A percentile compares a stretch with the other conserved stretches of the same genome.
Evolutionary conservation across 2,329 filamentous ascomycete species (phyloP).

Genomic region (Fonsecaea multimorphosa): DNA sequence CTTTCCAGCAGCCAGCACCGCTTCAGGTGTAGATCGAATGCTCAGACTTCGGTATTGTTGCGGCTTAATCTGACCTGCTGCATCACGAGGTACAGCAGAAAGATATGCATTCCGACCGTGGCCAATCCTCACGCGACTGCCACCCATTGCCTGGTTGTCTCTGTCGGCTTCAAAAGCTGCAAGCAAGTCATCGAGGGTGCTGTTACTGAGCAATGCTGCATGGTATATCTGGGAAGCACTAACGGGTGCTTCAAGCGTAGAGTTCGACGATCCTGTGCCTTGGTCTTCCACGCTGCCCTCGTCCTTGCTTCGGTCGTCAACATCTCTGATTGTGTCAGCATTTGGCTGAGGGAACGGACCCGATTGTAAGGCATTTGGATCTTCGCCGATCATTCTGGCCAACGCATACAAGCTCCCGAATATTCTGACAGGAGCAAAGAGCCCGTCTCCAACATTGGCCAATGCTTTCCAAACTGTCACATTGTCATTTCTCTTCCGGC

Average conservation of each 20-base stretch:
- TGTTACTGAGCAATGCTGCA: constrained; percentile 28
- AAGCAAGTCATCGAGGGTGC: constrained; percentile 31
- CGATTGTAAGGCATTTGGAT: constrained; percentile 22
- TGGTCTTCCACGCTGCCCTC: constrained; percentile 4
- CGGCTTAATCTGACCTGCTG: constrained; percentile 1
- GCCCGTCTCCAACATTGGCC: constrained; percentile 12
- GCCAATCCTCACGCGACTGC: constrained; percentile 2
- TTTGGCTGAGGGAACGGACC: neutral
- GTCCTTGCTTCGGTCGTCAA: constrained; percentile 19
- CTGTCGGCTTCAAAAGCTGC: constrained; percentile 27
- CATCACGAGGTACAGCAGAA: neutral
- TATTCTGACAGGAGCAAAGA: constrained; percentile 17
- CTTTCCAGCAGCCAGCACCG: constrained; percentile 1
- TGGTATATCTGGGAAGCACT: constrained; percentile 31
- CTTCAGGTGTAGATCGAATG: constrained; percentile 15
- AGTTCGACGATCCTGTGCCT: neutral
- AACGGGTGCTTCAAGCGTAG: constrained; percentile 12
- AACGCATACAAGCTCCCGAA: constrained; percentile 26
- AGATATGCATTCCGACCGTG: constrained; percentile 5
- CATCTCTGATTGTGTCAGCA: constrained; percentile 9
- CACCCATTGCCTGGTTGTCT: neutral
- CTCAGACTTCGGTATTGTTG: constrained; percentile 23
- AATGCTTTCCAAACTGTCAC: constrained; percentile 4
- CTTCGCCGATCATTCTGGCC: constrained; percentile 21
- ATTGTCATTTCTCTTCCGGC: constrained; percentile 2